phyloP scores from a whole-genome alignment of 2,329 filamentous ascomycete genomes.

The Aspergillus pseudonomiae region DNA sequence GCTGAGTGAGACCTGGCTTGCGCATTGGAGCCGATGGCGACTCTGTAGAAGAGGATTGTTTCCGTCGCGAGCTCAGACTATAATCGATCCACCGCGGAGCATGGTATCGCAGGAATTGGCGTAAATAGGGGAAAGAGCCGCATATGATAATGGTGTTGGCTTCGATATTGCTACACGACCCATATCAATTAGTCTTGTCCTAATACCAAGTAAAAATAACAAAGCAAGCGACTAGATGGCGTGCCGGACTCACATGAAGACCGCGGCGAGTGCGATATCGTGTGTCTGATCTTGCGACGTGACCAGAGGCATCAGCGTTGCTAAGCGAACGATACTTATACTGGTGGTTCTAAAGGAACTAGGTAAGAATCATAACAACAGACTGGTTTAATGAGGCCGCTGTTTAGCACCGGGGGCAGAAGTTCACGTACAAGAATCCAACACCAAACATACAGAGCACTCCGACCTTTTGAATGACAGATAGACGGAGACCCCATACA shows the following conservation, averaged over 20 bases:
- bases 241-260: conserved; percentile 14
- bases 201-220: no score
- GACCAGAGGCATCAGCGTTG: conserved; percentile 26
- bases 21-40: not conserved
- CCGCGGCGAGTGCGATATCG: conserved; percentile 19
- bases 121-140: conserved; percentile 1
- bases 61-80: not conserved
- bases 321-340: conserved; percentile 27
- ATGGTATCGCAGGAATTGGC: conserved; percentile 1
- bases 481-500: conserved; percentile 18
- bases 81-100: not conserved
- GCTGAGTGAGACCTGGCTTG: conserved; percentile 1
- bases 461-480: conserved; percentile 20
- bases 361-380: not conserved
- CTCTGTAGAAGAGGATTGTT: not conserved
- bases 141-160: conserved; percentile 6
- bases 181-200: not conserved
- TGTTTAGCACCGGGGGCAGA: not conserved
- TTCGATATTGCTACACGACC: not conserved
- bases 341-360: conserved; percentile 21
- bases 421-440: conserved; percentile 20
- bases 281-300: conserved; percentile 22
- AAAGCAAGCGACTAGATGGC: not conserved
- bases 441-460: conserved; percentile 22
- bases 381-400: not conserved